Base-by-base conservation (phyloP, 345 rosid genomes). In the Erysimum cheiranthoides region DNA sequence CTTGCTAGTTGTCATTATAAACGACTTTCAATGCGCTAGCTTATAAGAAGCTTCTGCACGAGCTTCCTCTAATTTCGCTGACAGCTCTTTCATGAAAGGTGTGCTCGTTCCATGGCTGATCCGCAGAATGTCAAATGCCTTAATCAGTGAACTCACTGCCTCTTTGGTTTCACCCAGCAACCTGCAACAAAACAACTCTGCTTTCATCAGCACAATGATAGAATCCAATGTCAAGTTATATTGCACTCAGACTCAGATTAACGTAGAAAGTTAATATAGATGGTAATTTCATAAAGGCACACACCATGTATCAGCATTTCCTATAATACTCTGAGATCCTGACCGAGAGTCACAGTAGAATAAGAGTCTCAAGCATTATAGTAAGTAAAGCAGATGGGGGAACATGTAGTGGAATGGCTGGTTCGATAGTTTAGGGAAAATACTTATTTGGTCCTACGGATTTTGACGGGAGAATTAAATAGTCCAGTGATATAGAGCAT, bases 1-100 rank as follows among this genome's bases (percentile, higher is more conserved):
- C 38, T 56, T 65, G 49, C 73, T 80, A 71, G 30, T 84, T 84
- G 31, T 21, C 25, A 32, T 82, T 6, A 47, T 47, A 39, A 8
- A 38, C 2, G 30, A 46, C 76, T 6, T n/a, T 53, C 9, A 63
- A 66, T 30, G 80, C 69, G 46, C 54, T 21, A 54, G 82, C 63
- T 78, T 85, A 82, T 88, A 86, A 63, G 90, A 85, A 49, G 92
- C 96, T 82, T 92, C 97, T 5, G 92, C 91, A 16, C 69, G 89
- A 45, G 98, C 96, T 85, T 94, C 95, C 61, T 90, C 96, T 84
- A 92, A 76, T 82, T 87, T 90, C 81, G 78, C 66, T 35, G 82
- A 30, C 63, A 94, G 95, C 61, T 90, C 92, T 80, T 88, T 94
- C 83, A 87, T 77, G 81, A 94, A 92, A 39, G 73, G 72, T 32